Evolutionary conservation across 140 eudicot genomes (phyloP).

Genomic region (Oenanthe javanica): DNA sequence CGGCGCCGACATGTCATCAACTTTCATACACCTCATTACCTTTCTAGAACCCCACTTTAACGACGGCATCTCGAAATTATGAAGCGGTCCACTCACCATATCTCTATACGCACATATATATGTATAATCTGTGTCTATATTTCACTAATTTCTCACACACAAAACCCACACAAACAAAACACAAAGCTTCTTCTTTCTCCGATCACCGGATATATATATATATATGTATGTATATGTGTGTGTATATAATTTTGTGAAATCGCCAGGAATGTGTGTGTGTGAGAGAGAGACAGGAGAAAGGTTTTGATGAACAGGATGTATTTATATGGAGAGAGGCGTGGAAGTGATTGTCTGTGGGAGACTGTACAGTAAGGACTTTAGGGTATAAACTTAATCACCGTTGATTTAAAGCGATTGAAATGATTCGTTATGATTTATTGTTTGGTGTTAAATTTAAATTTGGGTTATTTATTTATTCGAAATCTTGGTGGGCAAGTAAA

Average conservation of each 20-base stretch:
- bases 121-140: too few species aligned
- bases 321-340: background rate
- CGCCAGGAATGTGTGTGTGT: background rate
- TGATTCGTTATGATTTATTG: background rate
- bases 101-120: background rate
- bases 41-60: slow-evolving; percentile 35
- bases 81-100: slow-evolving; percentile 14
- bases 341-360: background rate
- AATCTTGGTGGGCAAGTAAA: background rate
- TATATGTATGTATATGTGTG: background rate
- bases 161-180: background rate
- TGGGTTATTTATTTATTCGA: too few species aligned
- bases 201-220: background rate
- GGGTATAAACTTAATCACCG: background rate
- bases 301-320: background rate
- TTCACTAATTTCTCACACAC: background rate
- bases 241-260: background rate
- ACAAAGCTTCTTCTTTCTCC: background rate
- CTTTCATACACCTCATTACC: slow-evolving; percentile 22
- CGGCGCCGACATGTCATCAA: slow-evolving; percentile 18
- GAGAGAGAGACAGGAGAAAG: background rate
- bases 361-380: background rate
- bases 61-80: slow-evolving; percentile 21
- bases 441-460: too few species aligned
- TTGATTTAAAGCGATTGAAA: background rate